Percentiles rank a stretch among this genome's conserved stretches.
Conservation (phyloP, 2,329 filamentous ascomycete species). For the Aspergillus sp. region DNA sequence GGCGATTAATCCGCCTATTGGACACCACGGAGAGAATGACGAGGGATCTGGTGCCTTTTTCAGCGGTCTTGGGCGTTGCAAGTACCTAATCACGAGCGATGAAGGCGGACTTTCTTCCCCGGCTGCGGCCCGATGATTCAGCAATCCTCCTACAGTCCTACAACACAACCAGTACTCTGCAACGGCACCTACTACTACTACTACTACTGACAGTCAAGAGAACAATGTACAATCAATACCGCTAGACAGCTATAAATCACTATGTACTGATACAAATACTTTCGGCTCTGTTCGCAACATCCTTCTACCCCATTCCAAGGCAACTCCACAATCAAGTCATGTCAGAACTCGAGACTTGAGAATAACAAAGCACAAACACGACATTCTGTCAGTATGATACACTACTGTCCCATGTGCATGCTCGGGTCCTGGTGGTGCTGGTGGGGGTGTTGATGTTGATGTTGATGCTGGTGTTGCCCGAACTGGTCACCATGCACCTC, state of each 20-base stretch:
- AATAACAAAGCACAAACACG: background rate
- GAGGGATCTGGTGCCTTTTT: background rate
- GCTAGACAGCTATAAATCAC: too few species aligned
- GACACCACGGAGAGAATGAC: background rate
- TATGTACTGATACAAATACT: too few species aligned
- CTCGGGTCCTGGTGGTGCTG: slow-evolving; percentile 34
- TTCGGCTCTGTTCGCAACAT: too few species aligned
- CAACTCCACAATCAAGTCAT: too few species aligned
- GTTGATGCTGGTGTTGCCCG: slow-evolving; percentile 31
- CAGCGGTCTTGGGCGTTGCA: too few species aligned
- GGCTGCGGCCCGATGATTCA: background rate
- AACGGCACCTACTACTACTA: too few species aligned
- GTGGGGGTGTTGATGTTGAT: slow-evolving; percentile 29
- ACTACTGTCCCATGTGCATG: slow-evolving; percentile 33
- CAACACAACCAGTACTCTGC: too few species aligned
- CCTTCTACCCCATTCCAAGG: too few species aligned
- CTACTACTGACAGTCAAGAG: too few species aligned
- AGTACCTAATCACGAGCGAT: background rate
- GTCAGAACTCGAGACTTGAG: too few species aligned
- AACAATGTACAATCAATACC: too few species aligned
- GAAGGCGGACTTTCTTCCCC: background rate
- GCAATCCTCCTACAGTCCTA: background rate
- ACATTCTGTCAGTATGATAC: background rate
- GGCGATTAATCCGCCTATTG: background rate
- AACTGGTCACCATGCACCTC: slow-evolving; percentile 40